Conservation (phyloP, 371 early-diverging fungal species). For the Mucor circinelloides region DNA sequence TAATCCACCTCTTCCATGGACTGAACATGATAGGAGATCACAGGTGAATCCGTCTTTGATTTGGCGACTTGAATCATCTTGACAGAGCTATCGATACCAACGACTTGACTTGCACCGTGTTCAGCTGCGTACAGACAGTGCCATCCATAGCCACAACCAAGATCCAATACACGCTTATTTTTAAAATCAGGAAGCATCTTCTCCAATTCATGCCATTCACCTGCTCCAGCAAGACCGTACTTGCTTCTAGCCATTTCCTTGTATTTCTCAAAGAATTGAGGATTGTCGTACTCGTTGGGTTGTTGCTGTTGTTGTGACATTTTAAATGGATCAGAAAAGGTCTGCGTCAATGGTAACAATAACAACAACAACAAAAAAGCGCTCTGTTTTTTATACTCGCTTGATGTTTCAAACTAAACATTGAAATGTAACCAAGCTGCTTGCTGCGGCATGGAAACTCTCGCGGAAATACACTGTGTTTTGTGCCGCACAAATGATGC, state of each 20-base stretch:
- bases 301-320: background rate
- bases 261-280: slow-evolving; percentile 21
- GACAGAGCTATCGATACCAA: slow-evolving; percentile 20
- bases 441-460: background rate
- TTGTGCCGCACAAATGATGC: no score
- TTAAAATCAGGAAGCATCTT: slow-evolving; percentile 19
- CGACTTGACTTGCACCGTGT: slow-evolving; percentile 13
- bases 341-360: background rate
- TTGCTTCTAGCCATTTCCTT: slow-evolving; percentile 20
- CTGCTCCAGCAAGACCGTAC: slow-evolving; percentile 16
- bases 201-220: slow-evolving; percentile 23
- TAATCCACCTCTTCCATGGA: slow-evolving; percentile 14
- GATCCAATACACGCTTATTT: slow-evolving; percentile 19
- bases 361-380: background rate
- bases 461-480: background rate
- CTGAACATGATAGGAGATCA: slow-evolving; percentile 1
- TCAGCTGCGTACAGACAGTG: slow-evolving; percentile 24
- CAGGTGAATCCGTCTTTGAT: slow-evolving; percentile 6
- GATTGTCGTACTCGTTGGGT: slow-evolving; percentile 22
- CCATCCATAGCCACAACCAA: slow-evolving; percentile 31
- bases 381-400: background rate
- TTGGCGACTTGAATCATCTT: slow-evolving; percentile 23
- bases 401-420: background rate
- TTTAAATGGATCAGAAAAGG: background rate
- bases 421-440: background rate